Conservation (phyloP, 345 rosid genomes). For the Brassica rapa region DNA sequence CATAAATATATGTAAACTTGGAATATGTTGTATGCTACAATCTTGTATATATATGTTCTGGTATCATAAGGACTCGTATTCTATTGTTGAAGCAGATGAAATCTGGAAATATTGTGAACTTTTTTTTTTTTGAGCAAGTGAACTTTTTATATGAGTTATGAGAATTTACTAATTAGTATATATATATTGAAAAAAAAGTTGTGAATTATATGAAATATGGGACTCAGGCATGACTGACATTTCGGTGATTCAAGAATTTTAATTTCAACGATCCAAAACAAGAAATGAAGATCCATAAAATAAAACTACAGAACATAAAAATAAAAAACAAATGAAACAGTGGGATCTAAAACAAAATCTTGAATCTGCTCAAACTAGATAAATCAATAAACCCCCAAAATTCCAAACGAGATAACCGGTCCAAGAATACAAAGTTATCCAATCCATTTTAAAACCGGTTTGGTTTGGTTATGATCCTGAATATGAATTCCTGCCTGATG, state of each 20-base stretch:
- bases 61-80: constrained; percentile 2
- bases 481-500: neutral
- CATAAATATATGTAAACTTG: constrained; percentile 16
- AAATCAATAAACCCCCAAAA: constrained; percentile 17
- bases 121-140: neutral
- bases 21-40: neutral
- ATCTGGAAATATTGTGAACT: neutral
- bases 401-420: neutral
- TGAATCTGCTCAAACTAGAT: constrained; percentile 24
- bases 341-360: constrained; percentile 1
- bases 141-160: neutral
- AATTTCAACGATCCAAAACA: neutral
- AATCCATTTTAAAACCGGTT: constrained; percentile 6
- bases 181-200: too few species aligned
- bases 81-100: neutral
- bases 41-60: constrained; percentile 24
- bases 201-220: neutral
- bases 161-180: neutral
- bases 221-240: constrained; percentile 51
- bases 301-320: neutral
- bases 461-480: constrained; percentile 3
- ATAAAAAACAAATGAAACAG: neutral
- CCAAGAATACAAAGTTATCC: neutral
- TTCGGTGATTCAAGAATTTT: neutral
- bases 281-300: neutral